Percentiles rank a stretch among this genome's conserved stretches.
Evolutionary conservation across 2,329 filamentous ascomycete genomes (phyloP).

Genomic region (Nigrospora osmanthi): DNA sequence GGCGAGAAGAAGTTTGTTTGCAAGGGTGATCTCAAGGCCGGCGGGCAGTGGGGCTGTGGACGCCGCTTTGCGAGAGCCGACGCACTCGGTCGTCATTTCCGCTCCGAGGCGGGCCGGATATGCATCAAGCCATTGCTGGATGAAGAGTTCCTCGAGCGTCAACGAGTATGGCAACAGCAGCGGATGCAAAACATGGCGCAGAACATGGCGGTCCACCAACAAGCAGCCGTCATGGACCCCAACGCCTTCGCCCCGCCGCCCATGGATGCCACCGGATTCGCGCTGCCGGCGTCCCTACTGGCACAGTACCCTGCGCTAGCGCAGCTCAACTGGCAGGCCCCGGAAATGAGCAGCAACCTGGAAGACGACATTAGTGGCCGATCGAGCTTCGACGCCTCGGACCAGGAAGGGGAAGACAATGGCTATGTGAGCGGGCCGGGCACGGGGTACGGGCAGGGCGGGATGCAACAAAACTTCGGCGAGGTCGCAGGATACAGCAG

Average conservation of each 20-base stretch:
- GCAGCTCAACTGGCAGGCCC: constrained; percentile 70
- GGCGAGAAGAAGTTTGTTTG: constrained; percentile 99
- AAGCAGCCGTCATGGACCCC: constrained; percentile 31
- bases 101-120: constrained; percentile 88
- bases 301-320: constrained; percentile 93
- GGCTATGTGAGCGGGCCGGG: constrained; percentile 59
- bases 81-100: constrained; percentile 87
- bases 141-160: constrained; percentile 80
- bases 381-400: constrained; percentile 75
- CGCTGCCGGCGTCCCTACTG: constrained; percentile 78
- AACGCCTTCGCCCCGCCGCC: constrained; percentile 39
- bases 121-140: constrained; percentile 97
- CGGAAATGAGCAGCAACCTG: constrained; percentile 56
- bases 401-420: constrained; percentile 66
- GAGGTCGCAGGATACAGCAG: constrained; percentile 46
- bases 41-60: constrained; percentile 85
- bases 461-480: constrained; percentile 46
- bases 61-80: constrained; percentile 91
- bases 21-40: constrained; percentile 78
- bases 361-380: constrained; percentile 72
- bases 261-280: constrained; percentile 55
- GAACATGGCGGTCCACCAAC: constrained; percentile 45
- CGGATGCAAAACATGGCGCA: constrained; percentile 52
- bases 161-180: constrained; percentile 68
- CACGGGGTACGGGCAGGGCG: constrained; percentile 49